Conservation (phyloP, 148 eudicot genomes). For the Cornus controversa region DNA sequence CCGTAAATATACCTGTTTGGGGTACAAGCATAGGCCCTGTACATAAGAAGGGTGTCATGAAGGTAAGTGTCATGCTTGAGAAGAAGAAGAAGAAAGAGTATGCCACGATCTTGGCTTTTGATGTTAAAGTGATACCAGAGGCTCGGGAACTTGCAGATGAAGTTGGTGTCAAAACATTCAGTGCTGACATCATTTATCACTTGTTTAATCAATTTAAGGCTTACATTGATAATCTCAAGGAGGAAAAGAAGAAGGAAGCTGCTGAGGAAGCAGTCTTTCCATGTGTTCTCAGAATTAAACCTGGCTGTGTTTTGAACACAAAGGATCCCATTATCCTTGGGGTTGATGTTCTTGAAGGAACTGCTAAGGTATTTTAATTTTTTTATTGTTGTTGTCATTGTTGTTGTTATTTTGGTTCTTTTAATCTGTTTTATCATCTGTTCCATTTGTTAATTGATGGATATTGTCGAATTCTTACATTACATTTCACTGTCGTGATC, state of each 20-base stretch:
- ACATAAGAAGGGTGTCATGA: constrained; percentile 93
- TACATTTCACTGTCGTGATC: neutral
- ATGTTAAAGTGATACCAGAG: constrained; percentile 93
- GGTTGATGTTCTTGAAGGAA: constrained; percentile 84
- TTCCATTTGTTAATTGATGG: neutral
- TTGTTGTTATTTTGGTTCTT: neutral
- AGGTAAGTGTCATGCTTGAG: constrained; percentile 95
- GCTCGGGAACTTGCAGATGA: constrained; percentile 91
- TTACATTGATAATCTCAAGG: constrained; percentile 80
- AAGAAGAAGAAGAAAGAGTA: constrained; percentile 95
- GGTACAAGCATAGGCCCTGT: constrained; percentile 94
- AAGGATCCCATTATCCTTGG: constrained; percentile 93
- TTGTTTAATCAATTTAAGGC: constrained; percentile 89
- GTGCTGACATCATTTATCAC: constrained; percentile 84
- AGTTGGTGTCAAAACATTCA: constrained; percentile 73
- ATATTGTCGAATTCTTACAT: no score
- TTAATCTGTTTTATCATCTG: neutral
- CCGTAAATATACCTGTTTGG: constrained; percentile 86
- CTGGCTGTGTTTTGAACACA: constrained; percentile 74
- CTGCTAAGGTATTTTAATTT: constrained; percentile 47
- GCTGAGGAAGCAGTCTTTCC: constrained; percentile 97
- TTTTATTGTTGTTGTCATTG: no score
- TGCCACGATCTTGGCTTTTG: constrained; percentile 92
- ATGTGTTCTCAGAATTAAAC: constrained; percentile 73
- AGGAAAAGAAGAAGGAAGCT: constrained; percentile 84